A percentile compares a stretch with the other conserved stretches of the same genome.
These are phyloP conservation scores for Heterobasidion parviporum DNA, from an alignment of 1,284 basidiomycete genomes.

Conservation along the genomic window DNA sequence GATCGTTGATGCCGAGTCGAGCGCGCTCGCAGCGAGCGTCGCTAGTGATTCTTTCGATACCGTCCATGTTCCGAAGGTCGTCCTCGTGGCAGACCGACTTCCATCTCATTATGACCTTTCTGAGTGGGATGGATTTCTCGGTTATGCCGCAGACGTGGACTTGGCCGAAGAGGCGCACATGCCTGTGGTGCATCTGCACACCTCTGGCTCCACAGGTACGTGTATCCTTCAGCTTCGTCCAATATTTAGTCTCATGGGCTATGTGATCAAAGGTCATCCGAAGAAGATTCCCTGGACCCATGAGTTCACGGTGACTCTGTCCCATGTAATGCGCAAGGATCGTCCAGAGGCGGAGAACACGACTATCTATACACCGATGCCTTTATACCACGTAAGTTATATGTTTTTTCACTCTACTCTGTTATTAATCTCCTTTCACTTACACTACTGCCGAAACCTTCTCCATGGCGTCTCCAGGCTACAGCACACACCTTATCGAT, in stretches of 20 bases:
- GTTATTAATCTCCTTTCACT: not conserved
- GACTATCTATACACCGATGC: not conserved
- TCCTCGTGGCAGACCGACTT: not conserved
- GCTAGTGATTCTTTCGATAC: not conserved
- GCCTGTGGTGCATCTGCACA: not conserved
- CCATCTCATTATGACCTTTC: not conserved
- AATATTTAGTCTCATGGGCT: not conserved
- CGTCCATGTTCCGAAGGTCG: not conserved
- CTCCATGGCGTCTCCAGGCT: not conserved
- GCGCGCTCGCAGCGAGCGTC: not conserved
- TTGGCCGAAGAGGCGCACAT: not conserved
- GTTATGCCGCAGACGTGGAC: not conserved
- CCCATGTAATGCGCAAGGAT: not conserved
- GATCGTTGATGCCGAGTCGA: not conserved
- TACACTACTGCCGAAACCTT: not conserved
- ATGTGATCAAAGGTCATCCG: not conserved
- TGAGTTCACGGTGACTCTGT: not conserved
- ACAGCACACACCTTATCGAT: not conserved
- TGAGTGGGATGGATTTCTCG: not conserved
- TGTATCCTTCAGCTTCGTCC: not conserved
- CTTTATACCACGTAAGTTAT: not conserved
- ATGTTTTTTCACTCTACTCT: not conserved
- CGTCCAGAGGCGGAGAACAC: not conserved
- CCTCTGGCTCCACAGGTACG: slow-evolving; percentile 1
- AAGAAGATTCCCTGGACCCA: not conserved